Evolutionary conservation across 2,329 filamentous ascomycete genomes (phyloP).

Genomic region (Cladosporium cucumerinum): DNA sequence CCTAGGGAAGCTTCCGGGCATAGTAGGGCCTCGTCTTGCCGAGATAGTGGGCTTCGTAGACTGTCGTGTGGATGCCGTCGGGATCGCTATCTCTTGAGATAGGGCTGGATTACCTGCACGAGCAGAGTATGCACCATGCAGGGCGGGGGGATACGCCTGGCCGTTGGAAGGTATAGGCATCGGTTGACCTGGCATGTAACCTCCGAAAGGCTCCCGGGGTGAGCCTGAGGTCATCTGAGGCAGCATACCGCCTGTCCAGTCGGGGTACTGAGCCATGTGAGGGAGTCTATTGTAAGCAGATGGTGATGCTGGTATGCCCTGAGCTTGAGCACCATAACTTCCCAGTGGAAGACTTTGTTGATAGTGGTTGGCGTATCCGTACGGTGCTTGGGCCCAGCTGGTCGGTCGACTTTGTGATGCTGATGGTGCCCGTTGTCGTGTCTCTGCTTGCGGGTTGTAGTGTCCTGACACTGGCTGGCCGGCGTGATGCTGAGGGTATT

Average conservation of each 20-base stretch:
- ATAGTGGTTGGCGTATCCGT: background rate
- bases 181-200: background rate
- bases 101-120: constrained; percentile 23
- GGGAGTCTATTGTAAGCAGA: constrained; percentile 24
- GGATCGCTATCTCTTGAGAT: constrained; percentile 14
- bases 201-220: constrained; percentile 2
- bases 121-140: constrained; percentile 26
- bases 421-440: constrained; percentile 21
- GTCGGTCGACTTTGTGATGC: constrained; percentile 22
- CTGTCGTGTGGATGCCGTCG: background rate
- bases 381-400: constrained; percentile 22
- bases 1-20: constrained; percentile 12
- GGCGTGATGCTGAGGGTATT: constrained; percentile 17
- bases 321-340: constrained; percentile 14
- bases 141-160: constrained; percentile 17
- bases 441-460: constrained; percentile 6
- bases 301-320: constrained; percentile 28
- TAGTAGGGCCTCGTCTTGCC: constrained; percentile 2
- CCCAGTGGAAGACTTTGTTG: background rate
- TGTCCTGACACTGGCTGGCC: background rate
- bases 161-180: background rate
- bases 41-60: constrained; percentile 3
- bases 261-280: constrained; percentile 15
- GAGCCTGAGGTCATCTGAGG: constrained; percentile 12
- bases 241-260: constrained; percentile 17